Conservation (phyloP, 192 early-diverging fungal genomes). For the Gryganskiella cystojenkinii region DNA sequence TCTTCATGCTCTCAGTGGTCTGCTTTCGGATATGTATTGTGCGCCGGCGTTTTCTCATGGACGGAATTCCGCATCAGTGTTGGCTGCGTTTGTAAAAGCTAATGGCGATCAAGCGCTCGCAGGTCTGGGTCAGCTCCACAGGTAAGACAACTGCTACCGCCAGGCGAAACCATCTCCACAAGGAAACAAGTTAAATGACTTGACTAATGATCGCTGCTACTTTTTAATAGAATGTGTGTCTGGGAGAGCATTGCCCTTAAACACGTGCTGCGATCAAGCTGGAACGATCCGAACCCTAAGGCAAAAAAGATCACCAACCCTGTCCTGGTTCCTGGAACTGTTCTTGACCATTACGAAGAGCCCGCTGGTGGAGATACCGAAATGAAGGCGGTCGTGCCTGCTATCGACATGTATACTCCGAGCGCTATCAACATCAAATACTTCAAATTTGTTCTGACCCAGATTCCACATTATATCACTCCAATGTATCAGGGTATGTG, state of each 20-base stretch:
- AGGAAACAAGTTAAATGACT: no score
- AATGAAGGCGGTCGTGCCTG: slow-evolving; percentile 25
- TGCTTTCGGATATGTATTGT: slow-evolving; percentile 79
- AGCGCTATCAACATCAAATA: slow-evolving; percentile 73
- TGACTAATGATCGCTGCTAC: no score
- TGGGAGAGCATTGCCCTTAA: slow-evolving; percentile 74
- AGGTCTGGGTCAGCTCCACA: slow-evolving; percentile 69
- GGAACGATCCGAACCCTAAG: slow-evolving; percentile 67
- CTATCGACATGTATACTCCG: slow-evolving; percentile 62
- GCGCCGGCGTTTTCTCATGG: slow-evolving; percentile 72
- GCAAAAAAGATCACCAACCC: slow-evolving; percentile 44
- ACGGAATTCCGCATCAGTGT: slow-evolving; percentile 67
- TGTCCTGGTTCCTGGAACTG: slow-evolving; percentile 31
- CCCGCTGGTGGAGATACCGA: slow-evolving; percentile 20
- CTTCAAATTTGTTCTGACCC: slow-evolving; percentile 71
- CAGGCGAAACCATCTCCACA: no score
- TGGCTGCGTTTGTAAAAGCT: slow-evolving; percentile 70
- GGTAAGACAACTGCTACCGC: slow-evolving; percentile 50
- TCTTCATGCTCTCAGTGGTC: slow-evolving; percentile 68
- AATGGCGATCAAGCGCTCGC: slow-evolving; percentile 60
- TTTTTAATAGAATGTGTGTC: slow-evolving; percentile 58
- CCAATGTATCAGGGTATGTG: slow-evolving; percentile 74
- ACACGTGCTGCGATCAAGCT: slow-evolving; percentile 68
- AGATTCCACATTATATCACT: slow-evolving; percentile 71
- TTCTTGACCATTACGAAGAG: slow-evolving; percentile 41